Evolutionary conservation across 352 stramenopile genomes (phyloP), one percentile per base, ranked within the genome.

Genomic region (Elongisporangium prolatum): DNA sequence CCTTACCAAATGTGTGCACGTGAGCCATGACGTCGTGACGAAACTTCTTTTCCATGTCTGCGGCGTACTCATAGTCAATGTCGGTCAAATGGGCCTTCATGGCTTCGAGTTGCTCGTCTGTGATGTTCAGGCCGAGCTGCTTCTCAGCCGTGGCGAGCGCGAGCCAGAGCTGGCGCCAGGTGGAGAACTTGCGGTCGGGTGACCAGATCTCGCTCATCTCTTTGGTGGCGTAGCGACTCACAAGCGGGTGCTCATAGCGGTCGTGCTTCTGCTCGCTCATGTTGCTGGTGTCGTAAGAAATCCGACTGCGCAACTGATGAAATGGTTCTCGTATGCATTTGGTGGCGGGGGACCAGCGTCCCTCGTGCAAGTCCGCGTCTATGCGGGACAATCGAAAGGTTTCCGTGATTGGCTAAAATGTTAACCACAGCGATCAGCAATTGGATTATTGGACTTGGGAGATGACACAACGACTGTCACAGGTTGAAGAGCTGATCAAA

Each of bases 1-100:
- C 91, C 69, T 98, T 96, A 61, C 97, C 97, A 77, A 98, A 99
- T 21, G 97, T 87, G 75, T 99, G 97, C 38, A 99, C 96, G 71
- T 99, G 97, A 10, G 95, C 96, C 97, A 99, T 99, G 56, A 99
- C 97, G 71, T 99, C 97, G 77, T 99, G 97, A 60, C 97, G 93
- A 71, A 99, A 98, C 71, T 99, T 97, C 55, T 92, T 91, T 74
- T 99, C 97, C 88, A 99, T 99, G 69, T 98, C 86, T 1, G 80
- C 94, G 0, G 97, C 97, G 73, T 98, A 96, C 54, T 97, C 91
- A 75, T 98, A 99, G 79, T 99, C 96, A 61, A 99, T 98, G 74
- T 99, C 91, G 76, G 95, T 91, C 28, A 99, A 68, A 65, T 99
- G 85, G 20, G 75, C 77, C 61, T 92, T 73, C 97, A 99, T 99